Base-by-base conservation (phyloP, 148 eudicot genomes). In the Cornus suecica region DNA sequence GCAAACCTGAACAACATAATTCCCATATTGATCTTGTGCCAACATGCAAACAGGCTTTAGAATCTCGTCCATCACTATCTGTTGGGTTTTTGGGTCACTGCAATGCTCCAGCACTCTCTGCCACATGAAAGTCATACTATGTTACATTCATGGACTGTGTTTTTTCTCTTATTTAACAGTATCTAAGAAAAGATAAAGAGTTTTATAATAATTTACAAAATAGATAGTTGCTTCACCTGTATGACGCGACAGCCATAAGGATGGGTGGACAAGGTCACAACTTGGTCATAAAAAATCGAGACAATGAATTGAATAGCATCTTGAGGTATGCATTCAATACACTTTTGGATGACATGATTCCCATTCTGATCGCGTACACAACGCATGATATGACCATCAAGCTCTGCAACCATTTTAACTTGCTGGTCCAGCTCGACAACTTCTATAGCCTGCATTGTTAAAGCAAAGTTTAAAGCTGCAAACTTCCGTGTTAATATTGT, bases 71-170 rank as follows among this genome's bases (percentile, higher is more conserved):
- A 91, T 91, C 83, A 91, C 93, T 75, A 86, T 81, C 9, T 69
- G 84, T 72, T 89, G 94, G 42, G 97, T 91, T 73, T 80, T 83
- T 24, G 87, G 81, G 76, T 89, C 89, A 83, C 75, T 83, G 76
- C 99, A 94, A 72, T 94, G 92, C 87, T 94, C 99, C 82, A 94
- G 81, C 75, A 94, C 92, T 80, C 99, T 87, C 99, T 94, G 92
- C 75, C 29, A 69, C 67, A 66, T 45, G 51, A 84, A 76, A 60
- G 51, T n/a, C 51, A 63, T 26, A 75, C 70, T 24, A 72, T 20
- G 56, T 30, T 23, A 69, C 18, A 24, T 27, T 42, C 67, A 34
- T 34, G 10, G 3, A 73, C 25, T 10, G 61, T 37, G 60, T 68
- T 31, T 54, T 72, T 65, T 16, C 29, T 41, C 68, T 51, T 51